These are phyloP conservation scores for Tremella mesenterica DNA, from an alignment of 768 basidiomycete species.

Conservation along the genomic window DNA sequence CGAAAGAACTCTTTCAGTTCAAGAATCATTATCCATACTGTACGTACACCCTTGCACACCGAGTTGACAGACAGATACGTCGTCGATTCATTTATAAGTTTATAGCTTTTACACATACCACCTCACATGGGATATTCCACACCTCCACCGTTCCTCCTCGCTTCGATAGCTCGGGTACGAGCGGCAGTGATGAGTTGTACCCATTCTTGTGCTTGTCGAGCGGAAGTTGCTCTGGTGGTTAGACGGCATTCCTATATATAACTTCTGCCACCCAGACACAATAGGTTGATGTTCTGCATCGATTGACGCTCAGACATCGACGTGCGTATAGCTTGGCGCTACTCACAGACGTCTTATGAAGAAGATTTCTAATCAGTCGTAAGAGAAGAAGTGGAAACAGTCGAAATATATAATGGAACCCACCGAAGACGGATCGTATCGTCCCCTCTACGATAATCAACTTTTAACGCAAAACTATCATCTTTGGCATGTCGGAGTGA, in stretches of 20 bases:
- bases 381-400: not conserved
- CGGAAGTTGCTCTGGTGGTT: constrained; percentile 11
- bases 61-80: no score
- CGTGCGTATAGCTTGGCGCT: no score
- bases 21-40: no score
- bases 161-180: constrained; percentile 7
- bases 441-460: constrained; percentile 66
- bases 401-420: constrained; percentile 3
- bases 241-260: not conserved
- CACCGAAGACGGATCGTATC: constrained; percentile 52
- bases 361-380: not conserved
- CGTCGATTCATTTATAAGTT: no score
- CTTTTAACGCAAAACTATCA: constrained; percentile 53
- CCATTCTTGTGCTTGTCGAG: constrained; percentile 28
- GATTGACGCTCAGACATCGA: no score
- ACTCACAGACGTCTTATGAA: not conserved
- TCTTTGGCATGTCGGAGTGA: constrained; percentile 27
- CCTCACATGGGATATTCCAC: not conserved
- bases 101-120: no score
- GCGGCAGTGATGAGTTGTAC: constrained; percentile 19
- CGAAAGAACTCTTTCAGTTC: no score
- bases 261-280: not conserved
- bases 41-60: no score
- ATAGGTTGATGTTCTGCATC: no score
- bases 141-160: constrained; percentile 7